These are phyloP conservation scores for Lepidium didymum DNA, from an alignment of 345 rosid genomes.

Conservation along the genomic window DNA sequence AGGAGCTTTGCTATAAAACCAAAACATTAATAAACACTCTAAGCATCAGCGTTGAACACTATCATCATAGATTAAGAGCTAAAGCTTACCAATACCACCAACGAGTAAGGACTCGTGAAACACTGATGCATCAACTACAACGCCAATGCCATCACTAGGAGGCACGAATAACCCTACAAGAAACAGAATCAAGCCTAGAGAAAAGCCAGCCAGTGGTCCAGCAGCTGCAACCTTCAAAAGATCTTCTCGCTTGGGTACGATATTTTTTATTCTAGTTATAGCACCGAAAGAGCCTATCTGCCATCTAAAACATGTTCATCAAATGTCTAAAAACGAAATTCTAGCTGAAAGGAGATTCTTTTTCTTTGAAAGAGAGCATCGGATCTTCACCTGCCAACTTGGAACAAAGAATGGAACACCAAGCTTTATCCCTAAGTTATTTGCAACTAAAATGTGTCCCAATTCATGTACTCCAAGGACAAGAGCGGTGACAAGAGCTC, in stretches of 20 bases:
- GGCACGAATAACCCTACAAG: constrained; percentile 81
- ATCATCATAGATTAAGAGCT: not conserved
- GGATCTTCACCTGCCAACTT: constrained; percentile 84
- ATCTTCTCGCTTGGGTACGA: constrained; percentile 81
- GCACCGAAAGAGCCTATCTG: constrained; percentile 99
- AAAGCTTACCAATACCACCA: constrained; percentile 77
- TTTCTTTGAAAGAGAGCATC: not conserved
- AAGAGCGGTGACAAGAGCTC: constrained; percentile 78
- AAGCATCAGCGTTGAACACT: not conserved
- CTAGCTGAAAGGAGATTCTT: not conserved
- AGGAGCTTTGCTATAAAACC: constrained; percentile 63
- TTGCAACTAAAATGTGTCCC: constrained; percentile 67
- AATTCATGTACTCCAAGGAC: constrained; percentile 77
- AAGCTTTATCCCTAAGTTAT: constrained; percentile 56
- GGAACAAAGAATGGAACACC: constrained; percentile 94
- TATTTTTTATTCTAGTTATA: constrained; percentile 75
- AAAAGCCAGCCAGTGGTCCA: constrained; percentile 92
- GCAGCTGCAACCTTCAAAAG: constrained; percentile 87
- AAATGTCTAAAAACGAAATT: constrained; percentile 9
- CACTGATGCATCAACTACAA: constrained; percentile 80
- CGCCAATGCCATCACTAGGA: constrained; percentile 81
- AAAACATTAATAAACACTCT: not conserved
- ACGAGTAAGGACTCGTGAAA: constrained; percentile 89
- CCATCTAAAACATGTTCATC: constrained; percentile 43
- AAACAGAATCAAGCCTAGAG: constrained; percentile 66